A percentile compares a stretch with the other conserved stretches of the same genome.
Evolutionary conservation across 2,329 filamentous ascomycete genomes (phyloP).

Genomic region (Fusarium beomiforme): DNA sequence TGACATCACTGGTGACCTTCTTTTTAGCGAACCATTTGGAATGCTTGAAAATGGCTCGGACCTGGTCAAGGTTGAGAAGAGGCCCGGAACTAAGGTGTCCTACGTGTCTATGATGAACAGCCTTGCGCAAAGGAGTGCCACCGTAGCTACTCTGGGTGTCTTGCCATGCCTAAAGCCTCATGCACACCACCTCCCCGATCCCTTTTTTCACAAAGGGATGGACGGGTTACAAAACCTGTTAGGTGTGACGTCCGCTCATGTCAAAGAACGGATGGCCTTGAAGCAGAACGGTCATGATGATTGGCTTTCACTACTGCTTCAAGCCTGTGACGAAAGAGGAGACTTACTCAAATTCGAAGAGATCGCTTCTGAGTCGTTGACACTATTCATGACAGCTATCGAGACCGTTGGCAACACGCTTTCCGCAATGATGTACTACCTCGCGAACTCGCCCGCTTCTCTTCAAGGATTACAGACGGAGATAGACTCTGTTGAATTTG

Average conservation of each 20-base stretch:
- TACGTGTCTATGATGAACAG: background rate
- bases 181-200: background rate
- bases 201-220: background rate
- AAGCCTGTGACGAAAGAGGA: background rate
- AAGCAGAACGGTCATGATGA: background rate
- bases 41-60: background rate
- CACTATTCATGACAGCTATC: background rate
- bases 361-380: background rate
- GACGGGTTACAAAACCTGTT: background rate
- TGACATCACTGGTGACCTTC: slow-evolving; percentile 2
- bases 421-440: background rate
- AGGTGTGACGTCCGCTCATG: background rate
- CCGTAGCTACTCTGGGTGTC: background rate
- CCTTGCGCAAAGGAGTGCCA: background rate
- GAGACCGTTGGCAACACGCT: background rate
- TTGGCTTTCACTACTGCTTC: background rate
- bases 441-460: background rate
- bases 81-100: background rate
- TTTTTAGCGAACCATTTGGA: background rate
- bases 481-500: background rate
- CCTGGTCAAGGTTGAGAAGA: background rate
- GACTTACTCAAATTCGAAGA: background rate
- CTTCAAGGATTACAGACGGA: background rate
- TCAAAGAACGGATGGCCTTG: background rate
- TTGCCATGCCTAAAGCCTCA: background rate